Base-by-base conservation (phyloP, 2,329 filamentous ascomycete genomes). In the Trichoderma simmonsii region DNA sequence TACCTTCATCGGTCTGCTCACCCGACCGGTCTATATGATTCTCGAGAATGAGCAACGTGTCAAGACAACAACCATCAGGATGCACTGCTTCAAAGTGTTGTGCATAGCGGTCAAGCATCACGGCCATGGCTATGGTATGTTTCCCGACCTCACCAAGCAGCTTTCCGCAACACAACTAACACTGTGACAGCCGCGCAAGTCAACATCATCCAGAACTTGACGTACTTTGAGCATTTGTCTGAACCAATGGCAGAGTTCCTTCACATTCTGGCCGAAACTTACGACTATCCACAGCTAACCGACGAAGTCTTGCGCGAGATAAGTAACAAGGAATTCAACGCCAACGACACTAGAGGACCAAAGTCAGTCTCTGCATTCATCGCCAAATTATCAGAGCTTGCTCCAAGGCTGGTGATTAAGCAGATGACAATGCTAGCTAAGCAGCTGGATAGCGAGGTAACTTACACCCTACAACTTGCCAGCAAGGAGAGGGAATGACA, bases 181-280 rank as follows among this genome's bases (percentile, higher is more conserved):
- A 61, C 28, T 6, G 28, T 54, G 14, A 9, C 77, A 97, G 93
- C 93, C 66, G 96, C 96, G 2, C 96, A 99, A 86, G 98, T 97
- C 62, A 97, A 95, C 60, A 97, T 99, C 78, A 95, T 98, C 70
- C 96, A 99, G 81, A 98, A 96, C 79, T 84, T 99, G 75, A 97
- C 96, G 6, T 99, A 99, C 80, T 99, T 98, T 78, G 96, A 99
- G 82, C 96, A 99, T 81, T 85, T 99, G n/a, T 95, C 96, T 0
- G 96, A 99, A 79, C 96, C 96, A 1, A 99, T 99, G 96, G 96
- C 96, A 36, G 97, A 99, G 80, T 97, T 99, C 77, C 85, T 99
- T 5, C 94, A 98, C 77, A 99, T 98, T 78, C 86, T 99, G 30
- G 92, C 95, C 1, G 95, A 98, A 80, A 95, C 98, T 84, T 99